These are phyloP conservation scores for Entomophthora muscae DNA, from an alignment of 371 early-diverging fungal genomes.

Conservation along the genomic window DNA sequence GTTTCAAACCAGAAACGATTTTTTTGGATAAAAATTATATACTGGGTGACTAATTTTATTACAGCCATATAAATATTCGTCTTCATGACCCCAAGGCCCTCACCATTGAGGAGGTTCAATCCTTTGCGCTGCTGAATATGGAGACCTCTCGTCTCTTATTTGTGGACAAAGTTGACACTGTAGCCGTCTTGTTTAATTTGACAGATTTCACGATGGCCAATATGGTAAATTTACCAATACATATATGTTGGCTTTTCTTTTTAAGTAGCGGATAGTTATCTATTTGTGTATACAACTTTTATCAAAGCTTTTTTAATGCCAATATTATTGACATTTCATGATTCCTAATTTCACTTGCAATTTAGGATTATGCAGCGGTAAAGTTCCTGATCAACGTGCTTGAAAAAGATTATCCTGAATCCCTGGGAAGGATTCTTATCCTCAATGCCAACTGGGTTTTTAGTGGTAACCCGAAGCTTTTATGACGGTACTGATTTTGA, in stretches of 20 bases:
- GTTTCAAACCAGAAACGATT: too few relatives aligned
- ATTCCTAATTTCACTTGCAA: neutral
- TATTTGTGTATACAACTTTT: too few relatives aligned
- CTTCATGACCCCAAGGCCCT: conserved; percentile 36
- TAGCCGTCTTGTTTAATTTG: conserved; percentile 63
- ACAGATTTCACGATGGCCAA: conserved; percentile 57
- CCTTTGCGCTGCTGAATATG: conserved; percentile 57
- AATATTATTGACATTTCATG: neutral
- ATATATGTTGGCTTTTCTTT: neutral
- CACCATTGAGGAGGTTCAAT: conserved; percentile 29
- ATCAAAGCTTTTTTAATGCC: neutral
- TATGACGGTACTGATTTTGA: conserved; percentile 51
- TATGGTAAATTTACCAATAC: conserved; percentile 23
- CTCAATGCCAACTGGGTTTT: conserved; percentile 84
- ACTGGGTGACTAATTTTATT: too few relatives aligned
- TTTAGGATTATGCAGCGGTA: conserved; percentile 44
- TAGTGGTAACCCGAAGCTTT: conserved; percentile 22
- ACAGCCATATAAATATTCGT: conserved; percentile 37
- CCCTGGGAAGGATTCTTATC: conserved; percentile 52
- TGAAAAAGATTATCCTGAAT: conserved; percentile 81
- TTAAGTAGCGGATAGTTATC: neutral
- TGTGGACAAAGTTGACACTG: conserved; percentile 55
- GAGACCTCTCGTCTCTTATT: conserved; percentile 55
- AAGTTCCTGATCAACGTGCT: conserved; percentile 64
- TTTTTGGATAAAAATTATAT: too few relatives aligned